Evolutionary conservation across 371 early-diverging fungal genomes (phyloP), one percentile per base, ranked within the genome.

Genomic region (Smittium culicis): DNA sequence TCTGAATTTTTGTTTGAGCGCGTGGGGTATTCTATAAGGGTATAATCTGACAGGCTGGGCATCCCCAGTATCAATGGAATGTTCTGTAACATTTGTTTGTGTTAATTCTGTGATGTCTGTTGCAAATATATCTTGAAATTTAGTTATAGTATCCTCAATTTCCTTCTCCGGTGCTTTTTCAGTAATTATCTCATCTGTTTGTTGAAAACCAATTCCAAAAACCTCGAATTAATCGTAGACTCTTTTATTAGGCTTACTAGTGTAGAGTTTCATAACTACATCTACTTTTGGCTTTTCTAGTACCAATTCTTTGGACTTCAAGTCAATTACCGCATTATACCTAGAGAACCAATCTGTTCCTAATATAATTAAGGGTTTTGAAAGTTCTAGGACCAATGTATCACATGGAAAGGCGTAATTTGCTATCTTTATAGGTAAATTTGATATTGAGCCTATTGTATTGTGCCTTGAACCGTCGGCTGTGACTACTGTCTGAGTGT

Each of bases 11-110:
- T 59, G 17, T 54, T 54, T 54, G 17, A 59, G 28, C 16, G n/a
- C 32, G 32, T 25, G 60, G 5, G 60, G 60, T 11, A 59, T 59
- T 32, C 60, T 59, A 59, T 59, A 59, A 29, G 60, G 60, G 60
- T 59, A 59, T 59, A 11, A n/a, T 59, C 31, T 59, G 27, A 59
- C 31, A 11, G n/a, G 60, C 5, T 11, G 27, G 31, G 16, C 60
- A 59, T 59, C 31, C 5, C 29, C 31, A 59, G 5, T 27, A 11
- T 59, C 60, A 29, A 59, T 59, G 11, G 11, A 11, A 32, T 59
- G 5, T 31, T 59, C 60, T 31, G 60, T n/a, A 59, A n/a, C 5
- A 59, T 59, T 59, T 27, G 60, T 59, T 59, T 59, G 60, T 11
- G 60, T 59, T 5, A n/a, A n/a, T 59, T 59, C 29, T 11, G 29